Evolutionary conservation across 345 rosid species (phyloP).

Genomic region (Isatis tinctoria): DNA sequence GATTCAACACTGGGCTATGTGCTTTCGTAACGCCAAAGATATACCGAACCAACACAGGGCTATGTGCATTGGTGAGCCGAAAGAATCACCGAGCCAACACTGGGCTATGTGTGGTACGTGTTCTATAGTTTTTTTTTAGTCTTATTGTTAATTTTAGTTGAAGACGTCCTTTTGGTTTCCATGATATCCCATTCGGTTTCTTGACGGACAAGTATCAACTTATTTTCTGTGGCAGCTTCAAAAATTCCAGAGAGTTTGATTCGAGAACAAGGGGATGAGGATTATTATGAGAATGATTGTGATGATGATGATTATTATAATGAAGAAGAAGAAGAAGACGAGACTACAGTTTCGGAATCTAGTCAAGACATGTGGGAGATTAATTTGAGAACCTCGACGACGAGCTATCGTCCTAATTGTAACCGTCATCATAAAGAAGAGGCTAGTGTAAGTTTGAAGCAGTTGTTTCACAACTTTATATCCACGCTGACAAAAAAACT

Average conservation of each 20-base stretch:
- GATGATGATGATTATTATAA: not conserved
- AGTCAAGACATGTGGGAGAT: not conserved
- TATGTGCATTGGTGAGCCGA: not conserved
- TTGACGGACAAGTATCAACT: constrained; percentile 3
- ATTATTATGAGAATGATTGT: not conserved
- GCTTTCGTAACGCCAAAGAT: not conserved
- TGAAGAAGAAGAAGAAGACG: not conserved
- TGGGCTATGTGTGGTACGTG: constrained; percentile 14
- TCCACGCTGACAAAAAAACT: not conserved
- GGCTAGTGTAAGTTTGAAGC: not conserved
- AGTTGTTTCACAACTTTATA: not conserved
- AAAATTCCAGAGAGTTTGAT: not conserved
- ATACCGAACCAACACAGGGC: not conserved
- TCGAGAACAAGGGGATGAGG: not conserved
- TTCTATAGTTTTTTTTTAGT: not conserved
- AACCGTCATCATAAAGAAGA: not conserved
- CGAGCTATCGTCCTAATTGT: not conserved
- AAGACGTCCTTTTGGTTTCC: not conserved
- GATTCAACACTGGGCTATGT: constrained; percentile 7
- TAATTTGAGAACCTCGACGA: not conserved
- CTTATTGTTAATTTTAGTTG: not conserved
- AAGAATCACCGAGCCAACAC: not conserved
- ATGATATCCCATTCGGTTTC: not conserved
- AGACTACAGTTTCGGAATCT: not conserved
- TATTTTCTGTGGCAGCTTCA: not conserved